Percentiles rank a stretch among this genome's conserved stretches.
These are phyloP conservation scores for Fusarium nisikadoi DNA, from an alignment of 2,329 filamentous ascomycete species.

Conservation along the genomic window DNA sequence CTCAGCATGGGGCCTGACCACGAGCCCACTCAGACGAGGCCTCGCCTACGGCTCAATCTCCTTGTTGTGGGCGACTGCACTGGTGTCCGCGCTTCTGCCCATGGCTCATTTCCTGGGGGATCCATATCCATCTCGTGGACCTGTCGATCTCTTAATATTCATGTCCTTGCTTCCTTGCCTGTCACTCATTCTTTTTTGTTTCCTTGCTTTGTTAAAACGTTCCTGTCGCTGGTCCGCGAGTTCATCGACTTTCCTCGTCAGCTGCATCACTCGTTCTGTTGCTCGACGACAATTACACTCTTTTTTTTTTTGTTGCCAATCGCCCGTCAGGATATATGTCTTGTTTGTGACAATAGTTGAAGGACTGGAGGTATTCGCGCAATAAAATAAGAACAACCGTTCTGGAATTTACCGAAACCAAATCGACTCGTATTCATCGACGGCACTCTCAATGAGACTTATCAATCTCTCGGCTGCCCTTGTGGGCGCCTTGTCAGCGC, in stretches of 20 bases:
- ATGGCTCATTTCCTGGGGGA: slow-evolving; percentile 43
- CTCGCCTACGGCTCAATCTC: slow-evolving; percentile 40
- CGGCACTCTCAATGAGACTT: slow-evolving; percentile 61
- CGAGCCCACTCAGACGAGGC: slow-evolving; percentile 29
- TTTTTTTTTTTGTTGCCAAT: slow-evolving; percentile 36
- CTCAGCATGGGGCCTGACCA: slow-evolving; percentile 23
- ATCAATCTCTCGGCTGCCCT: slow-evolving; percentile 61
- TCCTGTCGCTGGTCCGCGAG: slow-evolving; percentile 40
- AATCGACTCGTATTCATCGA: slow-evolving; percentile 36
- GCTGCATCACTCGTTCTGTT: slow-evolving; percentile 42
- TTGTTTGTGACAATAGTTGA: slow-evolving; percentile 34
- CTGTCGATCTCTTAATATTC: slow-evolving; percentile 43
- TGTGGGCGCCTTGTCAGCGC: slow-evolving; percentile 59
- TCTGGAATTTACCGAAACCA: slow-evolving; percentile 25
- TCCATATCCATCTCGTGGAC: slow-evolving; percentile 39
- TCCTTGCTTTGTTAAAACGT: slow-evolving; percentile 38
- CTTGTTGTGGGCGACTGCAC: slow-evolving; percentile 25
- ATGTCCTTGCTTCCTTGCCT: slow-evolving; percentile 27
- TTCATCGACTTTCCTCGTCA: slow-evolving; percentile 25
- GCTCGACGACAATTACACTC: slow-evolving; percentile 41
- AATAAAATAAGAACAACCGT: slow-evolving; percentile 36
- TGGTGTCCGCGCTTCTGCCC: slow-evolving; percentile 38
- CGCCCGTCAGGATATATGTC: slow-evolving; percentile 26
- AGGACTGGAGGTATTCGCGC: slow-evolving; percentile 30
- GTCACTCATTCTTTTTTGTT: slow-evolving; percentile 34